Evolutionary conservation across 1,284 basidiomycete species (phyloP), one percentile per base, ranked within the genome.

Genomic region (Trametes versicolor): DNA sequence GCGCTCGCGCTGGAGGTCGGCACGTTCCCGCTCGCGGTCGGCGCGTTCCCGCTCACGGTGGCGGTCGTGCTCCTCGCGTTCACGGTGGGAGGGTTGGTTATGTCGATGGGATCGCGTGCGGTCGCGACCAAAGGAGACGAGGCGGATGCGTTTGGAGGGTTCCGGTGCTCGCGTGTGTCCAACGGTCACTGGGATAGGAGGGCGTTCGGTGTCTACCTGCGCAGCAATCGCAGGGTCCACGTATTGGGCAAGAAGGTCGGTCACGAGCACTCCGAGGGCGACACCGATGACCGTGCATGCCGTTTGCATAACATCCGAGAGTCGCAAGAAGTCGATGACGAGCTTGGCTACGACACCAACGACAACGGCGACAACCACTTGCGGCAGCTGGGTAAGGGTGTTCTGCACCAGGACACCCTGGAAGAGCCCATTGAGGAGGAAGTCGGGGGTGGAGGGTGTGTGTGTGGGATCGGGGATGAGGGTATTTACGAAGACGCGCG

Each of bases 381-480:
- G 80, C 54, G 82, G 81, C 59, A 83, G 80, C 73, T 85, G 85
- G 64, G 80, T 81, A 67, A 86, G 82, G 60, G 88, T 81, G 72
- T 86, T 89, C 73, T 92, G 89, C 52, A 94, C 80, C 29, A 85
- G 88, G 68, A 91, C 85, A 57, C 92, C 92, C 76, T 93, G 89
- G 82, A 90, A 88, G 70, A 89, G 82, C 60, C 92, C 92, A 60
- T 85, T 79, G 65, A 94, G 85, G 75, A 92, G 78, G 70, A 82
- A 81, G 72, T 91, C 86, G 65, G 84, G 82, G 49, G 87, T 77
- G 70, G 84, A 78, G 17, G 84, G 77, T 4, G 68, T 58, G 61
- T 71, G 75, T 50, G 75, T 74, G n/a, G 70, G 73, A 64, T 65
- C 64, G 62, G 76, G 83, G 72, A 87, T 45, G 56, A 72, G 32